Conservation (phyloP, 345 rosid species). For the Corchorus olitorius region DNA sequence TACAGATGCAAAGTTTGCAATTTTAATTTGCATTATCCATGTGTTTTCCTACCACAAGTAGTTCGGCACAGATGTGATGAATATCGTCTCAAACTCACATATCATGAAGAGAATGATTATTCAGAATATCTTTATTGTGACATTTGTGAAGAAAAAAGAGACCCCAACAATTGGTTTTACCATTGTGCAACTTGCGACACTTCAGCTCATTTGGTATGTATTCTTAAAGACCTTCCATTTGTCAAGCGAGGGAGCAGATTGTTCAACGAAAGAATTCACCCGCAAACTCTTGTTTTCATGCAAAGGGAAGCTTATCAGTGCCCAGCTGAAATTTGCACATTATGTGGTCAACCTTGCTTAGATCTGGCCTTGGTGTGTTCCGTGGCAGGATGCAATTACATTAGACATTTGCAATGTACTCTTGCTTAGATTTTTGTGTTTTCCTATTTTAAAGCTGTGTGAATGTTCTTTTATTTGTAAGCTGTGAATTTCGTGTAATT, state of each 20-base stretch:
- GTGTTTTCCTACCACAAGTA: not conserved
- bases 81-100: slow-evolving; percentile 19
- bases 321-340: no score
- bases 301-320: no score
- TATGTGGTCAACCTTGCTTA: no score
- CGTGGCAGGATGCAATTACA: no score
- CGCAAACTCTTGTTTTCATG: not conserved
- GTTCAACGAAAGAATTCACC: not conserved
- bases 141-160: slow-evolving; percentile 23
- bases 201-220: not conserved
- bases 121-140: slow-evolving; percentile 15
- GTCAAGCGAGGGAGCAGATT: not conserved
- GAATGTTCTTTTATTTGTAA: no score
- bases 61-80: slow-evolving; percentile 12
- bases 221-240: not conserved
- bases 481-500: no score
- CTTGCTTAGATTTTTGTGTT: no score
- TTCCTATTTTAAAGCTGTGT: no score
- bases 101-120: not conserved
- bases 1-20: not conserved
- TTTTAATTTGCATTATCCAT: not conserved
- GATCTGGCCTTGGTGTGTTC: no score
- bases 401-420: no score
- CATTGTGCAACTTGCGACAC: not conserved
- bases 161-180: slow-evolving; percentile 22